Percentiles rank a stretch among this genome's conserved stretches.
Evolutionary conservation across 805 yeast genomes (phyloP).

Genomic region (Candida endomychidarum): DNA sequence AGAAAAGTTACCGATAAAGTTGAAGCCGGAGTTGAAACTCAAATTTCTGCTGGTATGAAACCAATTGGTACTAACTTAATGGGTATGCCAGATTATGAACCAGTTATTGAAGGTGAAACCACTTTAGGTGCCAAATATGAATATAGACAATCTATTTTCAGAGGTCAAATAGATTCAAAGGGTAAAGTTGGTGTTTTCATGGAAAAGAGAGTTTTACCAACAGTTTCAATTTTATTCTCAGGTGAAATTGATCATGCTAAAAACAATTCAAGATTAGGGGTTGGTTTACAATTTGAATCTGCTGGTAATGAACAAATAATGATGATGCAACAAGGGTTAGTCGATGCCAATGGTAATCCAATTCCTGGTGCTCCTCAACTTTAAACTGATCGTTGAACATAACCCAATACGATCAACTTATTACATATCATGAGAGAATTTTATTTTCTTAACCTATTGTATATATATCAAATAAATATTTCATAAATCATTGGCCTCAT

Average conservation of each 20-base stretch:
- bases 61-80: conserved; percentile 74
- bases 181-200: conserved; percentile 91
- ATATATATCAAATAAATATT: conserved; percentile 11
- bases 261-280: conserved; percentile 75
- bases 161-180: conserved; percentile 88
- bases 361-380: conserved; percentile 71
- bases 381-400: too few relatives aligned
- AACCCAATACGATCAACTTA: too few relatives aligned
- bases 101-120: conserved; percentile 86
- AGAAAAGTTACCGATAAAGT: conserved; percentile 89
- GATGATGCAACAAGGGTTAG: conserved; percentile 85
- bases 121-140: conserved; percentile 97
- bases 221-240: conserved; percentile 80
- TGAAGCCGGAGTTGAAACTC: conserved; percentile 92
- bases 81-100: conserved; percentile 80
- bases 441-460: conserved; percentile 6
- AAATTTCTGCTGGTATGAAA: conserved; percentile 69
- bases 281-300: conserved; percentile 93
- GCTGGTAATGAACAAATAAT: conserved; percentile 92
- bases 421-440: neutral
- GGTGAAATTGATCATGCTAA: conserved; percentile 89
- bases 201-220: conserved; percentile 92
- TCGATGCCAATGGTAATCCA: conserved; percentile 84
- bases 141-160: conserved; percentile 92
- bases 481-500: conserved; percentile 8